phyloP scores from a whole-genome alignment of 257 asterid species.

The Oldenlandia corymbosa region DNA sequence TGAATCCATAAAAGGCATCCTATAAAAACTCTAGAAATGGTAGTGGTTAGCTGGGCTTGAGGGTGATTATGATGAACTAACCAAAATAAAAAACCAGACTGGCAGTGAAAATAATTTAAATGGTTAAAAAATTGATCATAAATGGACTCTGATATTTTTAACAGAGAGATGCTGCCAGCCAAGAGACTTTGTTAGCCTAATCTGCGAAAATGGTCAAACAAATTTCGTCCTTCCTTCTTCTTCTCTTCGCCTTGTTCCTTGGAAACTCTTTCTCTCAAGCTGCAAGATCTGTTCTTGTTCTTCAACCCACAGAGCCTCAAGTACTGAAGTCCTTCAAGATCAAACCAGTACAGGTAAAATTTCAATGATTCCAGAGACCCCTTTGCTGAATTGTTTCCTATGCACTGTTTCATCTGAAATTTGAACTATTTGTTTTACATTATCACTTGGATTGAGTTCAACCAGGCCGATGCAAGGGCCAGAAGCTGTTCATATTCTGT shows the following conservation, averaged over 20 bases:
- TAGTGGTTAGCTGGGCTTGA: too few species aligned
- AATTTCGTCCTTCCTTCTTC: slow-evolving; percentile 4
- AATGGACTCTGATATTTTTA: too few species aligned
- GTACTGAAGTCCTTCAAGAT: slow-evolving; percentile 10
- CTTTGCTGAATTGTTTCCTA: neutral
- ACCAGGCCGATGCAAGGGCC: slow-evolving; percentile 13
- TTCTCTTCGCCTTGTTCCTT: slow-evolving; percentile 6
- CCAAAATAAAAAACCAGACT: too few species aligned
- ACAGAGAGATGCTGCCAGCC: slow-evolving; percentile 1
- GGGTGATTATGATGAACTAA: too few species aligned
- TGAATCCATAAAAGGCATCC: too few species aligned
- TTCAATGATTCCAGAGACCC: neutral
- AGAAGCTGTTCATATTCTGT: slow-evolving; percentile 32
- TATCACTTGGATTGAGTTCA: neutral
- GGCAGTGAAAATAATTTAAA: too few species aligned
- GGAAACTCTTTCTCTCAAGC: slow-evolving; percentile 12
- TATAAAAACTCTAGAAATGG: too few species aligned
- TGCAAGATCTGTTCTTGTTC: neutral
- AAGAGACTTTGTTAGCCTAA: neutral
- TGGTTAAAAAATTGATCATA: too few species aligned
- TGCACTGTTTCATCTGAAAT: neutral
- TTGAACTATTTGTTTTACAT: neutral
- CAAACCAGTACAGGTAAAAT: slow-evolving; percentile 15
- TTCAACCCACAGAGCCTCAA: neutral
- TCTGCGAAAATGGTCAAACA: slow-evolving; percentile 8